These are phyloP conservation scores for Cryphonectria naterciae DNA, from an alignment of 2,329 filamentous ascomycete genomes.

Conservation along the genomic window DNA sequence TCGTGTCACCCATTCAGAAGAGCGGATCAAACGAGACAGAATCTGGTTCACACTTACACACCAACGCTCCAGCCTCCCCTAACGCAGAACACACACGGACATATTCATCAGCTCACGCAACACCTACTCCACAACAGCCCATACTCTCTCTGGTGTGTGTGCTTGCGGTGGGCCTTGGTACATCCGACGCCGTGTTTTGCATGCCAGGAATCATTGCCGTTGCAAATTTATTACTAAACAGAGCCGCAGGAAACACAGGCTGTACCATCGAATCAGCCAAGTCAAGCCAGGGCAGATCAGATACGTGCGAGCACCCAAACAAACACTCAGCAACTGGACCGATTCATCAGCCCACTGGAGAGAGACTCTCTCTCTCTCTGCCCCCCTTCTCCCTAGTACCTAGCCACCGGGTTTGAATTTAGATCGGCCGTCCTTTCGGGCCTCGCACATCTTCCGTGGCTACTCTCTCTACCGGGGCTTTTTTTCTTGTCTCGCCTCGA, in stretches of 20 bases:
- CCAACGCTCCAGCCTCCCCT: background rate
- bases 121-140: background rate
- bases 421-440: conserved; percentile 12
- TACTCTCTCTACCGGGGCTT: conserved; percentile 17
- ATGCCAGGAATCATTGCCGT: conserved; percentile 16
- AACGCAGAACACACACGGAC: background rate
- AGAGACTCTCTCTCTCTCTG: background rate
- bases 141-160: background rate
- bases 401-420: conserved; percentile 11
- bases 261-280: conserved; percentile 25
- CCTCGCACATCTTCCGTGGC: conserved; percentile 17
- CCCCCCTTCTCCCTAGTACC: no score
- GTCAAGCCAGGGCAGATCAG: conserved; percentile 23
- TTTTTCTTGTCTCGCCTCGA: conserved; percentile 26
- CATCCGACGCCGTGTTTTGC: conserved; percentile 25
- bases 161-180: conserved; percentile 17
- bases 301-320: conserved; percentile 14
- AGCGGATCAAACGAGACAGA: conserved; percentile 4
- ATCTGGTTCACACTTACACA: conserved; percentile 11
- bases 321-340: conserved; percentile 17
- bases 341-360: conserved; percentile 21
- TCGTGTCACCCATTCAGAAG: conserved; percentile 1
- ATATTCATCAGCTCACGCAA: background rate
- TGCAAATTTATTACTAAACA: conserved; percentile 19
- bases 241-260: conserved; percentile 26